Evolutionary conservation across 73 alveolate genomes (phyloP), one percentile per base, ranked within the genome.

Genomic region (Paramecium tetraurelia): DNA sequence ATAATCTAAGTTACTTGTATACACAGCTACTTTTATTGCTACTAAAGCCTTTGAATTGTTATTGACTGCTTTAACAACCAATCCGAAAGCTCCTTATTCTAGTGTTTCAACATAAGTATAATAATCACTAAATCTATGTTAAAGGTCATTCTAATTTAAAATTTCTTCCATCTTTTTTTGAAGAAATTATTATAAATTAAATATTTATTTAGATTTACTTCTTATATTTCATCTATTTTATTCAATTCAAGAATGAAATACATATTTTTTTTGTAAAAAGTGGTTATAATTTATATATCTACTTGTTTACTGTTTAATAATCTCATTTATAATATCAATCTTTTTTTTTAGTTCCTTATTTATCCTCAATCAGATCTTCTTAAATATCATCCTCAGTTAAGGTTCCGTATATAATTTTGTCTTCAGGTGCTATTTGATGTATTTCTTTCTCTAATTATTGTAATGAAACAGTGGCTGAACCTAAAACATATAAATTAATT

Each of bases 41-140:
- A 89, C 85, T 41, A 70, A 86, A 41, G 63, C 31, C 8, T 92
- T 93, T 20, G 95, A 86, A 35, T 77, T 85, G 21, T 89, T 85
- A 72, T 93, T 95, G 29, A 88, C 58, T 22, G 97, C 98, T 86
- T 95, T 92, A 18, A 95, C 94, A 75, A 95, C 98, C 83, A 85
- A 86, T 5, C 98, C 98, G 84, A 93, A 95, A 18, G 97, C 93
- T 7, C 98, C 98, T 69, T 88, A 85, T 38, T 97, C 98, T 59
- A 95, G 36, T 40, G 84, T 63, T 27, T 63, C 84, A 27, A 63
- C 27, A 63, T 63, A 63, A 6, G 84, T 2, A 16, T 31, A 63
- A 63, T 63, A 63, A 63, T 63, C 84, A 24, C 27, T 63, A 63
- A 63, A 63, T 31, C 84, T 31, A 33, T 31, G 24, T 24, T 63